Conservation (phyloP, 1,284 basidiomycete species). For the Abortiporus biennis region DNA sequence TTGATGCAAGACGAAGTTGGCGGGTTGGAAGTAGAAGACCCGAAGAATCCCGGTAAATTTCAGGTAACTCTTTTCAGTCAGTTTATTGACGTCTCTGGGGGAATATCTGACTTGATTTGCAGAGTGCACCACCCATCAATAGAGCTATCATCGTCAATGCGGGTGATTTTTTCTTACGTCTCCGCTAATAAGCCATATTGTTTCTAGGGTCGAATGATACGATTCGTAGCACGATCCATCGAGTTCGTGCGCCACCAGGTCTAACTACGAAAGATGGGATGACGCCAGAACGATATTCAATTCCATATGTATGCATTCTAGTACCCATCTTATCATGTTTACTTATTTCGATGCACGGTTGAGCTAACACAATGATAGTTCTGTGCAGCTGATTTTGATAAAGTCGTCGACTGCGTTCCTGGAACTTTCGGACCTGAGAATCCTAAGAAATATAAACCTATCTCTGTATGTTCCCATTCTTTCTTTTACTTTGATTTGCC, state of each 20-base stretch:
- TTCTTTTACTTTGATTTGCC: no score
- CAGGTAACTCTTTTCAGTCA: slow-evolving; percentile 20
- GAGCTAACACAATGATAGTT: not conserved
- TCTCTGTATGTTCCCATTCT: slow-evolving; percentile 30
- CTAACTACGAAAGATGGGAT: slow-evolving; percentile 23
- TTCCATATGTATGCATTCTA: slow-evolving; percentile 43
- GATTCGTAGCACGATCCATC: slow-evolving; percentile 54
- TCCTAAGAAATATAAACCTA: slow-evolving; percentile 37
- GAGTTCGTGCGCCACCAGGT: slow-evolving; percentile 43
- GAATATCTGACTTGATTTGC: not conserved
- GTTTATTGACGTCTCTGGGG: not conserved
- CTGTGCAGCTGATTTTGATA: slow-evolving; percentile 29
- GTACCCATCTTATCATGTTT: slow-evolving; percentile 4
- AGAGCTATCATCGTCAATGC: slow-evolving; percentile 56
- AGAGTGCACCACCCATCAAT: slow-evolving; percentile 42
- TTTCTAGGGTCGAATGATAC: slow-evolving; percentile 50
- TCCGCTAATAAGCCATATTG: slow-evolving; percentile 38
- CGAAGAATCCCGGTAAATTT: slow-evolving; percentile 39
- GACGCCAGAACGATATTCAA: slow-evolving; percentile 46
- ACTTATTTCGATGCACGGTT: not conserved
- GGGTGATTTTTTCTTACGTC: slow-evolving; percentile 54
- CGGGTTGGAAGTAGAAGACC: slow-evolving; percentile 56
- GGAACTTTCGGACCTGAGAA: slow-evolving; percentile 39
- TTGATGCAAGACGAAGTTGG: slow-evolving; percentile 55
- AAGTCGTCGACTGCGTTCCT: slow-evolving; percentile 43